Conservation (phyloP, 306 rosid genomes). For the Benincasa hispida region DNA sequence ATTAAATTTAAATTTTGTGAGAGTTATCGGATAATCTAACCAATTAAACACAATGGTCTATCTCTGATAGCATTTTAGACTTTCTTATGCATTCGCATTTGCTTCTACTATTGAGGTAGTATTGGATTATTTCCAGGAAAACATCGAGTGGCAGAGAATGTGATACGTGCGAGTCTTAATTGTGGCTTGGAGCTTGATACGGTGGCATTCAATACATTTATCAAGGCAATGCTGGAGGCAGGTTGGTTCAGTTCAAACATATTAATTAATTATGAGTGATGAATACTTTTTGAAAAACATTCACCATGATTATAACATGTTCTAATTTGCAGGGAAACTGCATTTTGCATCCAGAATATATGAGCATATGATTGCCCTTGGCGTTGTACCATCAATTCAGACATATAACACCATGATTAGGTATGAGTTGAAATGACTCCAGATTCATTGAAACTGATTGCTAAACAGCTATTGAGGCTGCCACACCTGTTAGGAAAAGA, state of each 20-base stretch:
- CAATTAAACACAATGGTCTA: neutral
- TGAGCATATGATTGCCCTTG: conserved; percentile 53
- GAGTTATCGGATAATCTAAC: neutral
- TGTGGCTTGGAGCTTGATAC: conserved; percentile 58
- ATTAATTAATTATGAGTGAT: conserved; percentile 4
- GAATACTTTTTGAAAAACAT: neutral
- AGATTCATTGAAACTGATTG: neutral
- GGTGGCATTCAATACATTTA: conserved; percentile 86
- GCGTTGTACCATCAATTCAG: conserved; percentile 66
- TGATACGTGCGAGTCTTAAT: conserved; percentile 45
- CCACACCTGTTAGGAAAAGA: neutral
- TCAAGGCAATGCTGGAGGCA: conserved; percentile 86
- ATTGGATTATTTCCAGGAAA: conserved; percentile 37
- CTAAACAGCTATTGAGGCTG: neutral
- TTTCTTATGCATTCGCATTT: neutral
- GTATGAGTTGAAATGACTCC: conserved; percentile 19
- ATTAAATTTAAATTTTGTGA: neutral
- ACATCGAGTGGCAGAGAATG: conserved; percentile 57
- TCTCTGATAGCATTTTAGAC: neutral
- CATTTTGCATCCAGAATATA: conserved; percentile 54
- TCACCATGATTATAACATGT: conserved; percentile 18
- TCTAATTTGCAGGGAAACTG: conserved; percentile 50
- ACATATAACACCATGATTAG: conserved; percentile 91
- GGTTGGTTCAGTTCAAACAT: conserved; percentile 50
- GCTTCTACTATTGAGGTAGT: neutral